Evolutionary conservation across 805 yeast species (phyloP).

Genomic region (Yamadazyma insecticola): DNA sequence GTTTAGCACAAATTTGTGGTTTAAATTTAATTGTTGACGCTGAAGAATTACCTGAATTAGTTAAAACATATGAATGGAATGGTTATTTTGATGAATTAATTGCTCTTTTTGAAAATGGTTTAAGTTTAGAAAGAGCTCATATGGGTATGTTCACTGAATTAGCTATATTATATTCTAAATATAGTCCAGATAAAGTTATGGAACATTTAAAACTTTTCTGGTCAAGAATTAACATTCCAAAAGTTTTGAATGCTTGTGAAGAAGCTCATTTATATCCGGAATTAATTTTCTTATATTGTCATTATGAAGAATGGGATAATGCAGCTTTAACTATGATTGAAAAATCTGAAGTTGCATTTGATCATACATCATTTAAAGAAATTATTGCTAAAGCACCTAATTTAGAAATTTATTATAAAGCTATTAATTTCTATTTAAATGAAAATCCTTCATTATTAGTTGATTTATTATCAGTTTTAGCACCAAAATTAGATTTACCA

Average conservation of each 20-base stretch:
- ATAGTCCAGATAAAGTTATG: conserved; percentile 84
- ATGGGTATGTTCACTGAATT: conserved; percentile 99
- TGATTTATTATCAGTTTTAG: conserved; percentile 77
- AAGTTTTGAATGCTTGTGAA: conserved; percentile 91
- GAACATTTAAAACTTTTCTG: conserved; percentile 96
- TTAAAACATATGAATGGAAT: conserved; percentile 76
- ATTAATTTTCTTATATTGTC: conserved; percentile 91
- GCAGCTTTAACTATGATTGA: conserved; percentile 97
- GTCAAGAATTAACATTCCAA: conserved; percentile 97
- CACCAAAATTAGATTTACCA: conserved; percentile 89
- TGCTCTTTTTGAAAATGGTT: conserved; percentile 89
- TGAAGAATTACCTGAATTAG: conserved; percentile 90
- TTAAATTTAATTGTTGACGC: conserved; percentile 95
- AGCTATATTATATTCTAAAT: conserved; percentile 86
- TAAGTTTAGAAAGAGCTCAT: conserved; percentile 96
- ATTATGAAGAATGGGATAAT: conserved; percentile 99
- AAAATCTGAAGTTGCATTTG: conserved; percentile 87
- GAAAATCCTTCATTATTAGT: conserved; percentile 89
- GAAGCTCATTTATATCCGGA: conserved; percentile 95
- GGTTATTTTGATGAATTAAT: conserved; percentile 92
- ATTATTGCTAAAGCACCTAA: conserved; percentile 91
- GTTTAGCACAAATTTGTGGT: conserved; percentile 98
- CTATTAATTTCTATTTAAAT: conserved; percentile 87
- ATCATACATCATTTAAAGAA: conserved; percentile 91
- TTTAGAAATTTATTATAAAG: conserved; percentile 94